Evolutionary conservation across 208 protist species (phyloP).

Genomic region (Lotmaria passim): DNA sequence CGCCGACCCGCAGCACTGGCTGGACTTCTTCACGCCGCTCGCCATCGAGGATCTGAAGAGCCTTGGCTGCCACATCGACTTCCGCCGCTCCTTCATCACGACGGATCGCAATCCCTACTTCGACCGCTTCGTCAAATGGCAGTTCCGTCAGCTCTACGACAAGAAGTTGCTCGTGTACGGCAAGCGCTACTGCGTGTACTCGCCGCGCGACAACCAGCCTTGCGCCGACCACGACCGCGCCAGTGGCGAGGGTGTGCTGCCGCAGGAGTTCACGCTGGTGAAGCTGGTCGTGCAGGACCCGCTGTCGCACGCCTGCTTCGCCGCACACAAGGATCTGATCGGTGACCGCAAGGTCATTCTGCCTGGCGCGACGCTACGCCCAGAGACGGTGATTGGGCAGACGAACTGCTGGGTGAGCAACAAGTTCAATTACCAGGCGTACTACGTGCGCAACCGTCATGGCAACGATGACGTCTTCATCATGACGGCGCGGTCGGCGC

Average conservation of each 20-base stretch:
- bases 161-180: conserved; percentile 96
- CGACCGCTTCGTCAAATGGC: conserved; percentile 99
- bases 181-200: conserved; percentile 99
- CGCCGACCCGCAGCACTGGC: conserved; percentile 97
- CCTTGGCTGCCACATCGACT: conserved; percentile 98
- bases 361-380: conserved; percentile 98
- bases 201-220: conserved; percentile 98
- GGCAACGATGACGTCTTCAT: conserved; percentile 94
- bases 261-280: conserved; percentile 98
- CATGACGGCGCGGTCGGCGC: conserved; percentile 94
- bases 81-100: conserved; percentile 99
- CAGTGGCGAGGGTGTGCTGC: conserved; percentile 96
- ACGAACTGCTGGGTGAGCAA: conserved; percentile 99
- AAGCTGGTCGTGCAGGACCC: conserved; percentile 95
- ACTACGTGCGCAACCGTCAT: conserved; percentile 77
- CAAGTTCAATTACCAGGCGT: conserved; percentile 96
- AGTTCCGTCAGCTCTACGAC: conserved; percentile 94
- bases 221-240: conserved; percentile 99
- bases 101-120: conserved; percentile 99
- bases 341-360: conserved; percentile 92
- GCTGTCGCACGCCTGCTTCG: conserved; percentile 66
- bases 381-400: conserved; percentile 99
- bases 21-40: conserved; percentile 98
- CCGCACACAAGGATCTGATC: conserved; percentile 65
- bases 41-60: conserved; percentile 95